A percentile compares a stretch with the other conserved stretches of the same genome.
Evolutionary conservation across 2,329 filamentous ascomycete genomes (phyloP).

Genomic region (Mycosphaerella sp.): DNA sequence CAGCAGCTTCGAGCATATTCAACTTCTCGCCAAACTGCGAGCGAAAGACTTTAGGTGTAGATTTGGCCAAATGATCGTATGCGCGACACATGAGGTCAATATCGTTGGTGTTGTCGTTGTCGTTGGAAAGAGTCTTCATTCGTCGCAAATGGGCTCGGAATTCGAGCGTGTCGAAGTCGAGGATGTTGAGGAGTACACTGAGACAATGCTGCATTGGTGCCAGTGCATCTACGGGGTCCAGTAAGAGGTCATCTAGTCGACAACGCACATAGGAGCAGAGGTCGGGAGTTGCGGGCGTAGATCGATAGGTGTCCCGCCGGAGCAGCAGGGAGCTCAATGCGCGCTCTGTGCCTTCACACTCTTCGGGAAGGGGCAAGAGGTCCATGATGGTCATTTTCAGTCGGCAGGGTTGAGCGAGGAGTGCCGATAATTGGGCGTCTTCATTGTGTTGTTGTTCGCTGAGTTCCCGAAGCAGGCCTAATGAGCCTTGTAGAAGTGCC

Average conservation of each 20-base stretch:
- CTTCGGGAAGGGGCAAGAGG: background rate
- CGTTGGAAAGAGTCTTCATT: background rate
- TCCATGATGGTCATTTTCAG: slow-evolving; percentile 1
- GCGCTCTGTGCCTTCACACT: background rate
- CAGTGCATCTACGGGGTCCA: slow-evolving; percentile 2
- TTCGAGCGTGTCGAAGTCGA: background rate
- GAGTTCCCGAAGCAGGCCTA: background rate
- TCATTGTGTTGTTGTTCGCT: background rate
- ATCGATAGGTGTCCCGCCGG: background rate
- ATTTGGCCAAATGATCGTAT: slow-evolving; percentile 3
- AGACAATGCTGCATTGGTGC: slow-evolving; percentile 2
- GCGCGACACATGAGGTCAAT: slow-evolving; percentile 6
- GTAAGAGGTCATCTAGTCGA: slow-evolving; percentile 1
- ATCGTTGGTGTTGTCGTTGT: background rate
- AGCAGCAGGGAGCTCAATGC: background rate
- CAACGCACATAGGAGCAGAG: slow-evolving; percentile 3
- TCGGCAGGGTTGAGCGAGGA: slow-evolving; percentile 1
- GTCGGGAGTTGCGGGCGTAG: slow-evolving; percentile 1
- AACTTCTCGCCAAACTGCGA: slow-evolving; percentile 2
- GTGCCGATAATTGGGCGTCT: background rate
- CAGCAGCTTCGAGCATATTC: background rate
- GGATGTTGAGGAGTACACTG: background rate
- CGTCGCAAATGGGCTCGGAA: slow-evolving; percentile 1
- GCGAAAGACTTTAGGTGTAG: slow-evolving; percentile 1
- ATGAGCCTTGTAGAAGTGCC: slow-evolving; percentile 5